A percentile compares a stretch with the other conserved stretches of the same genome.
These are phyloP conservation scores for Mortierella sp. DNA, from an alignment of 371 early-diverging fungal genomes.

Conservation along the genomic window DNA sequence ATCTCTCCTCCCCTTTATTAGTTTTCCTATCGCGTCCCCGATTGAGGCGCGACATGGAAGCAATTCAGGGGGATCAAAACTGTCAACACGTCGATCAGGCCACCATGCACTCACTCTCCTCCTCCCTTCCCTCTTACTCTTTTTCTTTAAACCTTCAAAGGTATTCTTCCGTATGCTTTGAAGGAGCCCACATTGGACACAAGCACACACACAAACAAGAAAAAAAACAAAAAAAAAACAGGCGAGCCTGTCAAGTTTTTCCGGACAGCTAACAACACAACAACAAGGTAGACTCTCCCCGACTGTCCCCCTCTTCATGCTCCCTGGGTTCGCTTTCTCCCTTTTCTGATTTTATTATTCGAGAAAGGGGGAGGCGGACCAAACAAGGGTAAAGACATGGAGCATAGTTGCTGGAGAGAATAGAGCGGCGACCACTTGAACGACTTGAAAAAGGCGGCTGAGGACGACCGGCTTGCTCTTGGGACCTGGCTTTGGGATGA, in stretches of 20 bases:
- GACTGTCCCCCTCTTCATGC: background rate
- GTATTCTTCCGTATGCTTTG: too few species aligned
- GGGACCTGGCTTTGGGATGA: too few species aligned
- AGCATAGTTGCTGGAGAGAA: too few species aligned
- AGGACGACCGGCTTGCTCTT: too few species aligned
- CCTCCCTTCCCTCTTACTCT: background rate
- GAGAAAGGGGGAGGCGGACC: background rate
- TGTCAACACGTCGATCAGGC: background rate
- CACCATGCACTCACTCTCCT: background rate
- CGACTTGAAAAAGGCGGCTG: too few species aligned
- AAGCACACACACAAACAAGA: background rate
- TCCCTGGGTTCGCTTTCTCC: too few species aligned
- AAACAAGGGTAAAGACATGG: too few species aligned
- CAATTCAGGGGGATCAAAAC: background rate
- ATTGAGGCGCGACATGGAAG: background rate
- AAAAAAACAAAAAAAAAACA: background rate
- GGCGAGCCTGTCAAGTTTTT: background rate
- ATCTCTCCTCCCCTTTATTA: background rate
- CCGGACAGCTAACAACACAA: background rate
- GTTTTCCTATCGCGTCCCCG: background rate
- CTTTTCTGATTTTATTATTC: background rate
- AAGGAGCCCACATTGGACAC: background rate
- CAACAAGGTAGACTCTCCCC: background rate
- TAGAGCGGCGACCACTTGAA: too few species aligned
- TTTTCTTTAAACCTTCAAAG: background rate